phyloP scores from a whole-genome alignment of 331 rosid species.

The Acacia concinna region DNA sequence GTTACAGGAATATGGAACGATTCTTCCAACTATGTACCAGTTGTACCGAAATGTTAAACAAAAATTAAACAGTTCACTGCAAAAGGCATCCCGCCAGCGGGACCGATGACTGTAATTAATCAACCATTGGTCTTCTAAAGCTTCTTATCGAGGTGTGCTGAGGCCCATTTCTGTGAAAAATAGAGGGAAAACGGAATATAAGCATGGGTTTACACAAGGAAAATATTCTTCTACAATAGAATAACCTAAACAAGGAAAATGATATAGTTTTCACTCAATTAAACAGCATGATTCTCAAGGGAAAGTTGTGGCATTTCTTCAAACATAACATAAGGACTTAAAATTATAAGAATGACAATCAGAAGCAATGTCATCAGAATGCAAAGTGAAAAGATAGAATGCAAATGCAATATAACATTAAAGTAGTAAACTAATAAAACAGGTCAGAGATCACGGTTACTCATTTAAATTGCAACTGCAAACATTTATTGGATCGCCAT shows the following conservation, averaged over 20 bases:
- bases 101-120: neutral
- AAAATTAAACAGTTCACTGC: neutral
- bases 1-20: constrained; percentile 5
- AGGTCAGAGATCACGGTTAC: neutral
- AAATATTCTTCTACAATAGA: neutral
- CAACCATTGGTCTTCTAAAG: neutral
- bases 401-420: neutral
- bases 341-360: neutral
- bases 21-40: neutral
- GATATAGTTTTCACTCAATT: neutral
- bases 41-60: neutral
- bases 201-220: neutral
- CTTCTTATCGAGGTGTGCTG: constrained; percentile 18
- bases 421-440: neutral
- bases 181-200: neutral
- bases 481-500: neutral
- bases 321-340: neutral
- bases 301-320: neutral
- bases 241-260: neutral
- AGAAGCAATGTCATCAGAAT: neutral
- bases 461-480: neutral
- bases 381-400: neutral
- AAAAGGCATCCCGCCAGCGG: constrained; percentile 2
- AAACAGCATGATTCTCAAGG: neutral
- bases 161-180: constrained; percentile 16